These are phyloP conservation scores for Boletus nobilissimus DNA, from an alignment of 1,284 basidiomycete genomes.

Conservation along the genomic window DNA sequence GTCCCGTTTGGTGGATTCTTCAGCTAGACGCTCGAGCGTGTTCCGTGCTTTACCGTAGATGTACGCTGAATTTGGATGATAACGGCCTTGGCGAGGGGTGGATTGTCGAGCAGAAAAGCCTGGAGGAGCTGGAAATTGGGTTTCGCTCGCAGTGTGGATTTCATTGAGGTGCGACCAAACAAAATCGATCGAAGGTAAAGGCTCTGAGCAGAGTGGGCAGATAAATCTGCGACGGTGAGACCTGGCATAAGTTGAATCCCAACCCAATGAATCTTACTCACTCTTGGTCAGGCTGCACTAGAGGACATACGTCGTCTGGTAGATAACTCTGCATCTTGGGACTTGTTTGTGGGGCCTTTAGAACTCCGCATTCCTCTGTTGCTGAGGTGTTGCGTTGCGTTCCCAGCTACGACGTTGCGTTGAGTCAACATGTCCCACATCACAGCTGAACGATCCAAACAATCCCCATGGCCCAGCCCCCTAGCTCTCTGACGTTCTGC, in stretches of 20 bases:
- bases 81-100: background rate
- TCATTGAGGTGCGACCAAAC: slow-evolving; percentile 13
- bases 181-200: background rate
- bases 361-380: too few relatives aligned
- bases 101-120: background rate
- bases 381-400: too few relatives aligned
- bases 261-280: too few relatives aligned
- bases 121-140: background rate
- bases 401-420: too few relatives aligned
- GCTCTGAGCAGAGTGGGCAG: background rate
- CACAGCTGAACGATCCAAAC: too few relatives aligned
- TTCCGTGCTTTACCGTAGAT: slow-evolving; percentile 14
- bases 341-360: too few relatives aligned
- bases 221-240: background rate
- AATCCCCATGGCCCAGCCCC: background rate
- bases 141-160: background rate
- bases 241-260: background rate
- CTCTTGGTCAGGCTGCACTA: slow-evolving; percentile 1
- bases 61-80: slow-evolving; percentile 9
- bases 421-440: too few relatives aligned
- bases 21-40: slow-evolving; percentile 14
- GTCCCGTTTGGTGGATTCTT: background rate
- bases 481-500: background rate
- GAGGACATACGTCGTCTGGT: background rate
- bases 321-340: too few relatives aligned